phyloP scores from a whole-genome alignment of 1,284 basidiomycete species.

The Malassezia cuniculi region DNA sequence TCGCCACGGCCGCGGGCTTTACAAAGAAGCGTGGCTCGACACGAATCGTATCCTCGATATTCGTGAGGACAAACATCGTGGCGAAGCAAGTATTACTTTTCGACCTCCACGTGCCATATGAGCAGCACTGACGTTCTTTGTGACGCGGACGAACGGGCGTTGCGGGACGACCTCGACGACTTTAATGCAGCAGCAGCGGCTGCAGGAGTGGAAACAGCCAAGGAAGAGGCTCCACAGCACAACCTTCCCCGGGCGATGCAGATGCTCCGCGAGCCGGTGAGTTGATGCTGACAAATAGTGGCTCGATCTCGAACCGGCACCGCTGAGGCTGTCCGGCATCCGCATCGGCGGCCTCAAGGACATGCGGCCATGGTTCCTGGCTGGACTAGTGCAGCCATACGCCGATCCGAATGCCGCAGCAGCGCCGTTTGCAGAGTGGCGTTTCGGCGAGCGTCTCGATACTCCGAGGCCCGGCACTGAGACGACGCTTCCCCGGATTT shows the following conservation, averaged over 20 bases:
- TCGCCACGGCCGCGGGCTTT: constrained; percentile 57
- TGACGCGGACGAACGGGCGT: background rate
- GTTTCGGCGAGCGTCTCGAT: constrained; percentile 39
- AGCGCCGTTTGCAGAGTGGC: constrained; percentile 18
- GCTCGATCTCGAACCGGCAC: constrained; percentile 7
- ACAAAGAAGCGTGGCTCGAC: constrained; percentile 65
- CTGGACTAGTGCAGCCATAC: constrained; percentile 61
- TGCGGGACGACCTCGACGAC: too few species aligned
- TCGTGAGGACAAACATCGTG: constrained; percentile 31
- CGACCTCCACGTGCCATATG: constrained; percentile 2
- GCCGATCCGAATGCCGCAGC: constrained; percentile 39
- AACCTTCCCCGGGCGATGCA: constrained; percentile 27
- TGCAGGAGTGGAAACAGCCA: too few species aligned
- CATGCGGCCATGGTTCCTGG: constrained; percentile 68
- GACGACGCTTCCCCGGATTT: constrained; percentile 45
- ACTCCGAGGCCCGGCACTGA: constrained; percentile 28
- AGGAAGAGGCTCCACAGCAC: constrained; percentile 15
- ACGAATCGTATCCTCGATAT: constrained; percentile 58
- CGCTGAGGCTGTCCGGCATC: constrained; percentile 55
- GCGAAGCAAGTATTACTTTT: background rate
- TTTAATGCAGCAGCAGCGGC: too few species aligned
- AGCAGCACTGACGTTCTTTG: background rate
- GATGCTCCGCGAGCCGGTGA: constrained; percentile 14
- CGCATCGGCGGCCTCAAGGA: constrained; percentile 63
- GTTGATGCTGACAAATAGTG: constrained; percentile 10